Percentiles rank a stretch among this genome's conserved stretches.
These are phyloP conservation scores for Jacaranda mimosifolia DNA, from an alignment of 257 asterid genomes.

Conservation along the genomic window DNA sequence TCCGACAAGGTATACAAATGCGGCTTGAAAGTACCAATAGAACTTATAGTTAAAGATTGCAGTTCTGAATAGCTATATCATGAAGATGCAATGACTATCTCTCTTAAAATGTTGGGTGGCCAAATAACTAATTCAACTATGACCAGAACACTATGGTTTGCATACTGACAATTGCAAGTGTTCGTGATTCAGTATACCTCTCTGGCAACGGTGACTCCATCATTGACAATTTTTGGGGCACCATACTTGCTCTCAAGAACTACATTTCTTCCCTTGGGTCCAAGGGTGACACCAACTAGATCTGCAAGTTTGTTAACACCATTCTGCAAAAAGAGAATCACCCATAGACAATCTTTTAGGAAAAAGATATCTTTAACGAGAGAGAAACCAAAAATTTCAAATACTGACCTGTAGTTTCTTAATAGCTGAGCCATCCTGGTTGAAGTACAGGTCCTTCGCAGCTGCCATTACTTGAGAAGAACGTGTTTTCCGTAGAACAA, in stretches of 20 bases:
- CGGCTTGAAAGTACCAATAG: background rate
- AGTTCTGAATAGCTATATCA: background rate
- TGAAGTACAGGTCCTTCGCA: constrained; percentile 87
- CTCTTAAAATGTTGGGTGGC: background rate
- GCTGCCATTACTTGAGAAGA: constrained; percentile 72
- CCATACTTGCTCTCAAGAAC: constrained; percentile 98
- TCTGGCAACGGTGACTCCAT: constrained; percentile 95
- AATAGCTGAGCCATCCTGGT: constrained; percentile 96
- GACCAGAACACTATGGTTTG: background rate
- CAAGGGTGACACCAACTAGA: constrained; percentile 95
- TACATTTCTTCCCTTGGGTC: constrained; percentile 98
- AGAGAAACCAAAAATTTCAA: constrained; percentile 18
- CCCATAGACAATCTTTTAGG: background rate
- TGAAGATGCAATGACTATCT: background rate
- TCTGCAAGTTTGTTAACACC: constrained; percentile 97
- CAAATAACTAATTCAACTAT: background rate
- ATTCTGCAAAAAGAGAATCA: constrained; percentile 50
- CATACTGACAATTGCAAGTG: background rate
- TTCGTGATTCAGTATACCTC: constrained; percentile 58
- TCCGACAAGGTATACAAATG: background rate
- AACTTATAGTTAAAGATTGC: background rate
- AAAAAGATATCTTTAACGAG: background rate
- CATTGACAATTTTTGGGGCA: constrained; percentile 94
- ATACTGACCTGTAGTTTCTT: constrained; percentile 77
- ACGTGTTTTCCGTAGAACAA: constrained; percentile 51